Evolutionary conservation across 192 early-diverging fungal species (phyloP).

Genomic region (Dispira parvispora): DNA sequence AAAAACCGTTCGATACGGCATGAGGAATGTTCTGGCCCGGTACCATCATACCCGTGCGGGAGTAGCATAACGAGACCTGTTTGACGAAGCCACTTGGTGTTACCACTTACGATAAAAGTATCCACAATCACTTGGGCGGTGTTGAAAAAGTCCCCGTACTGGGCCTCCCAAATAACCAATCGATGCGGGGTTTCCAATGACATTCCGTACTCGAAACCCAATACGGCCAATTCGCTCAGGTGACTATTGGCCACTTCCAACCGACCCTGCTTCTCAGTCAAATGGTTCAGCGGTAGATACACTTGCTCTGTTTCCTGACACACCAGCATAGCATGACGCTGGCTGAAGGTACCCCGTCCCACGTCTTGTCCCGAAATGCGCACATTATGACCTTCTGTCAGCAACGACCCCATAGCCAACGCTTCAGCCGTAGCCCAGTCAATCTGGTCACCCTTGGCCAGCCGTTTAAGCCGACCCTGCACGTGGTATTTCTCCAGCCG

Average conservation of each 20-base stretch:
- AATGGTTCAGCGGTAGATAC: slow-evolving; percentile 68
- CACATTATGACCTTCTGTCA: slow-evolving; percentile 72
- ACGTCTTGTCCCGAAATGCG: slow-evolving; percentile 96
- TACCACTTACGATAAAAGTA: slow-evolving; percentile 72
- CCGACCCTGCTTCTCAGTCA: slow-evolving; percentile 33
- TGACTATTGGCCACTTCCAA: slow-evolving; percentile 83
- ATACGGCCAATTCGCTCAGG: slow-evolving; percentile 85
- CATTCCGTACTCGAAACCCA: slow-evolving; percentile 92
- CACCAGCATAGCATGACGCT: slow-evolving; percentile 93
- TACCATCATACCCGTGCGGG: slow-evolving; percentile 91
- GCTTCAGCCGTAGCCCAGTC: slow-evolving; percentile 96
- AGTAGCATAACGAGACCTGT: slow-evolving; percentile 82
- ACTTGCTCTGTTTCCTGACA: slow-evolving; percentile 77
- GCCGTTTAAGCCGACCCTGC: slow-evolving; percentile 52
- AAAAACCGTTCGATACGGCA: slow-evolving; percentile 88
- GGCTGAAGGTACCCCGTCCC: slow-evolving; percentile 93
- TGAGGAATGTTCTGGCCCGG: slow-evolving; percentile 88
- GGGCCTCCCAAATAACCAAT: slow-evolving; percentile 92
- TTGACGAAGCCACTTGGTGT: slow-evolving; percentile 91
- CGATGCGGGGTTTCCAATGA: slow-evolving; percentile 75
- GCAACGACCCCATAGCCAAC: slow-evolving; percentile 73
- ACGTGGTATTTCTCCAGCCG: slow-evolving; percentile 86
- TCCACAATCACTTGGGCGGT: slow-evolving; percentile 91
- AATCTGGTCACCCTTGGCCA: slow-evolving; percentile 46
- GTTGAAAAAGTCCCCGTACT: slow-evolving; percentile 98